These are phyloP conservation scores for Sicyos baderoa DNA, from an alignment of 306 rosid species.

Conservation along the genomic window DNA sequence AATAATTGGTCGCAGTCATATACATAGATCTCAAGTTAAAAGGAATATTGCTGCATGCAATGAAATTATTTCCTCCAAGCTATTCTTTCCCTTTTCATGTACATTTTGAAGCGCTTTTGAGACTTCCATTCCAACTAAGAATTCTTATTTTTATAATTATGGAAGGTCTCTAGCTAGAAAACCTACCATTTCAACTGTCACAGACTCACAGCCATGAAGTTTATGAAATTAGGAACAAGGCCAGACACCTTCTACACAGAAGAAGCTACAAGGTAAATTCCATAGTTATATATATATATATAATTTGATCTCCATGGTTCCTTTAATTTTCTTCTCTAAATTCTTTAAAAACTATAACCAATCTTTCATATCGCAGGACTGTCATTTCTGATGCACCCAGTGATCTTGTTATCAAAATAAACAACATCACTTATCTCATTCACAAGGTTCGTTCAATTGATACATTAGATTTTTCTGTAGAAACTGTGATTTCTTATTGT, in stretches of 20 bases:
- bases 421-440: slow-evolving; percentile 51
- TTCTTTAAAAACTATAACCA: not conserved
- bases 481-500: not conserved
- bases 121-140: not conserved
- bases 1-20: no score
- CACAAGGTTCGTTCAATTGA: slow-evolving; percentile 54
- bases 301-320: no score
- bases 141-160: not conserved
- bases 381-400: slow-evolving; percentile 52
- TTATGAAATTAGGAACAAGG: slow-evolving; percentile 93
- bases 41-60: not conserved
- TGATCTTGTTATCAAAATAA: slow-evolving; percentile 59
- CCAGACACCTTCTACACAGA: slow-evolving; percentile 79
- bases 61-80: not conserved
- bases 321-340: not conserved
- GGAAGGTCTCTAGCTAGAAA: not conserved
- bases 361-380: slow-evolving; percentile 40
- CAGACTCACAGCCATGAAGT: slow-evolving; percentile 55
- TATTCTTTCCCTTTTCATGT: not conserved
- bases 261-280: slow-evolving; percentile 71
- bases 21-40: no score
- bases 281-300: no score
- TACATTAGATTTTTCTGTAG: not conserved
- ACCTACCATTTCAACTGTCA: not conserved
- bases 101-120: not conserved